Percentiles rank a stretch among this genome's conserved stretches.
Conservation (phyloP, 305 asterid species). For the Solanum hybrid region DNA sequence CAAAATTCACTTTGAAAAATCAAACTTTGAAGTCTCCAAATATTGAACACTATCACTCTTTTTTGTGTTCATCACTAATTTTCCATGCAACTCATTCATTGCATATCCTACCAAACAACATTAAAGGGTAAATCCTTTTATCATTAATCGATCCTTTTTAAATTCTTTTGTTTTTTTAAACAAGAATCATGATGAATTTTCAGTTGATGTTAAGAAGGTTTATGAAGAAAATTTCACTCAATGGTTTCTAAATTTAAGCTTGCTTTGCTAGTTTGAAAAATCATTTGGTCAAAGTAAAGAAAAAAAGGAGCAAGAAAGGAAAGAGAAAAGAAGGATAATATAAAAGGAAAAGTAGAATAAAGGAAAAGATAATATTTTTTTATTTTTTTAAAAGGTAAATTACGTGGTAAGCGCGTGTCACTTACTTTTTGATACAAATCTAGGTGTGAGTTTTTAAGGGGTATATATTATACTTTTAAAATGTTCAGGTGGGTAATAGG, state of each 20-base stretch:
- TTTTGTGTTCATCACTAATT: background rate
- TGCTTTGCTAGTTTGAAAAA: conserved; percentile 2
- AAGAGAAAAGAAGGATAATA: too few species aligned
- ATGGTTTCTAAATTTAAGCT: conserved; percentile 75
- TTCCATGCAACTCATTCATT: background rate
- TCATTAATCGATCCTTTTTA: background rate
- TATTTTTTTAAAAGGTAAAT: conserved; percentile 10
- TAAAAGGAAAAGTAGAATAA: too few species aligned
- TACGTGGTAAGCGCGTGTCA: too few species aligned
- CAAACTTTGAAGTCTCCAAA: background rate
- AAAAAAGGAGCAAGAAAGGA: too few species aligned
- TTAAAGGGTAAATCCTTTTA: background rate
- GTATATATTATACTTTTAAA: too few species aligned
- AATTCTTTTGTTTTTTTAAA: background rate
- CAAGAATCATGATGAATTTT: conserved; percentile 28
- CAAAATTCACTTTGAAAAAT: background rate
- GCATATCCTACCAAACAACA: background rate
- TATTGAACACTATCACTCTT: background rate
- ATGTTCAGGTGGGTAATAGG: too few species aligned
- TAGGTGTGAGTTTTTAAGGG: too few species aligned
- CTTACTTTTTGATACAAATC: too few species aligned
- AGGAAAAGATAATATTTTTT: too few species aligned
- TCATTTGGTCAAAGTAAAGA: too few species aligned
- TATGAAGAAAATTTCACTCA: conserved; percentile 62
- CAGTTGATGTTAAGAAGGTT: conserved; percentile 23